These are phyloP conservation scores for Flaveria floridana DNA, from an alignment of 140 eudicot genomes.

Conservation along the genomic window DNA sequence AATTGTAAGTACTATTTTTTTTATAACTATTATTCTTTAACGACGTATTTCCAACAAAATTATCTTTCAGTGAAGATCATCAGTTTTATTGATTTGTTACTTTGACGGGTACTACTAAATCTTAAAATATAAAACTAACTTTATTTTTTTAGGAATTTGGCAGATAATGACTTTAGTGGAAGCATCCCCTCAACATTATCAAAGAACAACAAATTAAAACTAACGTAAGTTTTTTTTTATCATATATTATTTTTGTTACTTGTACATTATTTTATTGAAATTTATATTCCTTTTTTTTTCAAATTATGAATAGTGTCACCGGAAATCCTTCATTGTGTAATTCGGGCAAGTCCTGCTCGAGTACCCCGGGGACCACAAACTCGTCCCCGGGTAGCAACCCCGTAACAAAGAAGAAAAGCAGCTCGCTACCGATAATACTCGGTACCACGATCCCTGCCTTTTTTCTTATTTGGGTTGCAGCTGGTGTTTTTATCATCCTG, in stretches of 20 bases:
- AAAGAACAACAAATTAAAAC: conserved; percentile 37
- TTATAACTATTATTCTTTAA: too few relatives aligned
- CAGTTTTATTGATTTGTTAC: too few relatives aligned
- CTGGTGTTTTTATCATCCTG: conserved; percentile 29
- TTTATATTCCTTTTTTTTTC: not conserved
- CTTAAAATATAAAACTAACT: too few relatives aligned
- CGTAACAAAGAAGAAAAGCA: conserved; percentile 34
- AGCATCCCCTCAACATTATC: conserved; percentile 53
- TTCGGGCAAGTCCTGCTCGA: conserved; percentile 35
- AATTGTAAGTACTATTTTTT: conserved; percentile 45
- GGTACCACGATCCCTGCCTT: conserved; percentile 51
- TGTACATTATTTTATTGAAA: not conserved
- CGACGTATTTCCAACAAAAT: too few relatives aligned
- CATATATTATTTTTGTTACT: not conserved
- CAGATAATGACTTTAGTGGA: conserved; percentile 53
- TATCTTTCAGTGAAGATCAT: too few relatives aligned
- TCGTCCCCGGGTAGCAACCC: conserved; percentile 18
- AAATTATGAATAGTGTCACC: conserved; percentile 32
- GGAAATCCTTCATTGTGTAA: conserved; percentile 53
- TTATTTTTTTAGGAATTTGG: conserved; percentile 49
- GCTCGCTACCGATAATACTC: conserved; percentile 36
- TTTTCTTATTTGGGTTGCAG: conserved; percentile 41
- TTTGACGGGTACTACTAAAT: too few relatives aligned
- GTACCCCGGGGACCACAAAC: conserved; percentile 20
- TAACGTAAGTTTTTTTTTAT: conserved; percentile 40